Percentiles rank a stretch among this genome's conserved stretches.
Conservation (phyloP, 2,329 filamentous ascomycete genomes). For the Cladosporium sphaerospermum region DNA sequence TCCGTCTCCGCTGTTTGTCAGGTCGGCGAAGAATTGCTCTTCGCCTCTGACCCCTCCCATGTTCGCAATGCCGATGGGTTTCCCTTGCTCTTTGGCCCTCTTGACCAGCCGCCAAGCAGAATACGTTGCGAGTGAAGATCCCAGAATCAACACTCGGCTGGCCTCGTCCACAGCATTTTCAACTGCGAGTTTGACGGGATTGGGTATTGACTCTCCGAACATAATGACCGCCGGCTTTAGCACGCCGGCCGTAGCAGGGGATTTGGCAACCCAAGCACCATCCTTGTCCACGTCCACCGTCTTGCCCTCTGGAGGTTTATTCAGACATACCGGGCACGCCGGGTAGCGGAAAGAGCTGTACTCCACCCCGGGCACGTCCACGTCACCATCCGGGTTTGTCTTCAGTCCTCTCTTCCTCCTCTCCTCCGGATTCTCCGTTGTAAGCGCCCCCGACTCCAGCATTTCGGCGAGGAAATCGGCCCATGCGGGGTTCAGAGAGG, state of each 20-base stretch:
- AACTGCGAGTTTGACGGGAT: slow-evolving; percentile 63
- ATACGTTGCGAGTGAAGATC: slow-evolving; percentile 88
- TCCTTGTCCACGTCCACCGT: slow-evolving; percentile 69
- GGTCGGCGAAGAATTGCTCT: slow-evolving; percentile 59
- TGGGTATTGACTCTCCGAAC: slow-evolving; percentile 85
- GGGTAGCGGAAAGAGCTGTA: slow-evolving; percentile 91
- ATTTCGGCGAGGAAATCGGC: slow-evolving; percentile 66
- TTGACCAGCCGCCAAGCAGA: slow-evolving; percentile 89
- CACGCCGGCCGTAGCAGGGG: slow-evolving; percentile 55
- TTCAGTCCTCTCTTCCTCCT: slow-evolving; percentile 63
- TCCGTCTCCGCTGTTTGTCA: slow-evolving; percentile 41
- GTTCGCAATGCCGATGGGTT: slow-evolving; percentile 84
- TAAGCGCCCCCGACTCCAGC: slow-evolving; percentile 65
- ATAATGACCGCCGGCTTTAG: slow-evolving; percentile 91
- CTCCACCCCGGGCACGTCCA: slow-evolving; percentile 78
- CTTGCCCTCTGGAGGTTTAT: slow-evolving; percentile 49
- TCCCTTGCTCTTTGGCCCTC: slow-evolving; percentile 70
- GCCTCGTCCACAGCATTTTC: slow-evolving; percentile 75
- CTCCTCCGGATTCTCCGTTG: slow-evolving; percentile 69
- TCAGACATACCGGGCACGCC: slow-evolving; percentile 73
- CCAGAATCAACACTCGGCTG: slow-evolving; percentile 69
- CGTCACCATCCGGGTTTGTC: slow-evolving; percentile 90
- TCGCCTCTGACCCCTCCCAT: slow-evolving; percentile 78
- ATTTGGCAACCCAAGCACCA: slow-evolving; percentile 63
- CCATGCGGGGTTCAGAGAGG: slow-evolving; percentile 81